Base-by-base conservation (phyloP, 495 filamentous ascomycete genomes). In the Penicillium lagena region DNA sequence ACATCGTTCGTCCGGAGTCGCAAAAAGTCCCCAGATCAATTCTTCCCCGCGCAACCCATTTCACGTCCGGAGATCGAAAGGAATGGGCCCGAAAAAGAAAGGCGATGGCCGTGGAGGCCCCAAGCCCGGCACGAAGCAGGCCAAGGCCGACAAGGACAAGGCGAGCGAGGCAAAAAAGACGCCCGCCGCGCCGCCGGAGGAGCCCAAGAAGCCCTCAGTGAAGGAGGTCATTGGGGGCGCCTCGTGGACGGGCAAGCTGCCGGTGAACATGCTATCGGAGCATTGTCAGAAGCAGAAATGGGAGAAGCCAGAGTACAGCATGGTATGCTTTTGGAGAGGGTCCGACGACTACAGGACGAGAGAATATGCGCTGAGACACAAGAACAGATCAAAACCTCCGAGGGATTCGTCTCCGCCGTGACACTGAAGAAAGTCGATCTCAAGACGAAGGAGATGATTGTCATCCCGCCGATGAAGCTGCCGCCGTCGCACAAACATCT, bases 221-320 rank as follows among this genome's bases (percentile, higher is more conserved):
- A 86, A 89, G 65, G 82, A 87, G 51, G 68, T 98, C 45, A 95
- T 98, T 62, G 94, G 89, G 39, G 93, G 93, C 39, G 80, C 87
- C 52, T 96, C 89, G 59, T 98, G 94, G 94, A 98, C 93, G 0
- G 93, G 93, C 31, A 98, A 98, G 62, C 67, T 98, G 32, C 93
- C 93, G 4, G 86, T 95, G 41, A 93, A 90, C 58, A 73, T 98
- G 59, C 81, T 98, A 43, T 83, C 85, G 12, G 93, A 98, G 74
- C 88, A 95, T 69, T 94, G 87, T 56, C 89, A 95, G 63, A 90
- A 90, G 67, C 86, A 91, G 66, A 88, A 87, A 57, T 98, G 93
- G 93, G 84, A 86, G 50, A 93, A 83, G 56, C 93, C 91, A 1
- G 90, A 96, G 56, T 98, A 94, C 64, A 80, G 79, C 52, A 89